Evolutionary conservation across 176 grass and related monocot species (phyloP), one percentile per base, ranked within the genome.

Genomic region (Aegilops umbellulata): DNA sequence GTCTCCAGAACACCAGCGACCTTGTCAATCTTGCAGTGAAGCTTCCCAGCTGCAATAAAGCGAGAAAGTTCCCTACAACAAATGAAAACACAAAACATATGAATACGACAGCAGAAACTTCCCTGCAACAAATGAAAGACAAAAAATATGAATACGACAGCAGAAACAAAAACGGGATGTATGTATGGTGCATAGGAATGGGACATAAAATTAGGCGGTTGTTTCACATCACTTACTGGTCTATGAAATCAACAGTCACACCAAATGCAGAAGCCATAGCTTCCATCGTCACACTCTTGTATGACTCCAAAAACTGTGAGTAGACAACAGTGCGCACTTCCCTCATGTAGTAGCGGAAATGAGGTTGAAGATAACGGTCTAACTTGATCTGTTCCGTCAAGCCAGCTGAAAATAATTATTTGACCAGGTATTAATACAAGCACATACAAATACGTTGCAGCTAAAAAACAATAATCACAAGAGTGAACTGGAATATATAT

Each of bases 261-360:
- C 97, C 94, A 83, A 98, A 98, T 34, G 92, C 88, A 46, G 90
- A 76, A 32, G 97, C 94, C 97, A 98, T 98, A 81, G 92, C 94
- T 90, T 98, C 94, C 97, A 98, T 98, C 11, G 92, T 95, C 65
- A 98, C 94, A 78, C 97, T 94, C 79, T 95, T 98, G 90, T 96
- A 98, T 13, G 97, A 98, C 80, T 98, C 94, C 55, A 98, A 81
- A 25, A 92, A 98, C 25, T 96, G 97, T 78, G 97, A 98, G 78
- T 98, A 98, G 32, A 96, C 94, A 29, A 94, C 92, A 8, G 66
- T 86, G 46, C 97, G 94, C 46, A 98, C 91, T 87, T 98, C 93
- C 78, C 96, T 82, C 96, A 95, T 98, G 82, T 94, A 98, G 63
- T 95, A 95, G 60, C 94, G 90, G 83, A 98, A 98, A 87, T 98